A percentile compares a stretch with the other conserved stretches of the same genome.
phyloP scores from a whole-genome alignment of 305 asterid species.

The Plantago rigida region DNA sequence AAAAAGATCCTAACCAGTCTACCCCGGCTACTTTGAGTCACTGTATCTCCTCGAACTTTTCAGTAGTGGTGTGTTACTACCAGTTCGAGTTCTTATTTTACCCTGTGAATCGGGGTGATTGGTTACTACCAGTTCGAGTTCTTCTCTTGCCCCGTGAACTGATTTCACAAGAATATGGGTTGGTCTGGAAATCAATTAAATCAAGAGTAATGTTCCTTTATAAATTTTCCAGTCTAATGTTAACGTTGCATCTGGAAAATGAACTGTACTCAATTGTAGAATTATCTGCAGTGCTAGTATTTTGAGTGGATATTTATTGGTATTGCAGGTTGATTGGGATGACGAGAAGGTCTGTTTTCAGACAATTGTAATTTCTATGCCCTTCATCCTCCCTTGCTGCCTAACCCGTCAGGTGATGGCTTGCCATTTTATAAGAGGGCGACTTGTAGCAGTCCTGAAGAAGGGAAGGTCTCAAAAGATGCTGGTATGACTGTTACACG shows the following conservation, averaged over 20 bases:
- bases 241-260: background rate
- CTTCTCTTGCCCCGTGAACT: too few species aligned
- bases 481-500: conserved; percentile 35
- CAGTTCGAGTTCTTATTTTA: too few species aligned
- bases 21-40: background rate
- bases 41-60: background rate
- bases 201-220: background rate
- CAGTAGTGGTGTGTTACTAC: background rate
- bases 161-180: background rate
- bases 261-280: conserved; percentile 9
- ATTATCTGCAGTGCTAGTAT: conserved; percentile 7
- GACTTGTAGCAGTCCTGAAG: conserved; percentile 34
- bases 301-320: conserved; percentile 15
- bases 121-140: too few species aligned
- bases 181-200: background rate
- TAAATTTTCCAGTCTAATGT: too few species aligned
- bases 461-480: conserved; percentile 31
- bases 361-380: conserved; percentile 86
- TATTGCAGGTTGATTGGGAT: conserved; percentile 76
- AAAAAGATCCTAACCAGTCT: background rate
- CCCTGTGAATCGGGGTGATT: background rate
- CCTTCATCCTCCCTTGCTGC: conserved; percentile 86
- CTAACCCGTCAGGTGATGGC: conserved; percentile 75
- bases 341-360: conserved; percentile 78
- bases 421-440: conserved; percentile 56